Evolutionary conservation across 257 asterid genomes (phyloP).

Genomic region (Rhazya stricta): DNA sequence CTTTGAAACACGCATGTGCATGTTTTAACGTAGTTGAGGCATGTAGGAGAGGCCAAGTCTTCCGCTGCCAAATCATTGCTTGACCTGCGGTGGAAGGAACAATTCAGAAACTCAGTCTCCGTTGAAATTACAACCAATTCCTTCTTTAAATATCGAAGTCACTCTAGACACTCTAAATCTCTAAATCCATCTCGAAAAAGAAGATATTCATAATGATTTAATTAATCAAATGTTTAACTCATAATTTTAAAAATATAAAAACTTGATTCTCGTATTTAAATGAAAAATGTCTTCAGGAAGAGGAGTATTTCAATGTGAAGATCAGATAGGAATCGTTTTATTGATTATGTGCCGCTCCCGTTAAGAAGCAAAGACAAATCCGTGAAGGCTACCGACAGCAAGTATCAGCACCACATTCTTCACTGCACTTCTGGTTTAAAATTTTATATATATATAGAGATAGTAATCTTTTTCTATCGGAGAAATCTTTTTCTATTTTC

Average conservation of each 20-base stretch:
- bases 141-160: neutral
- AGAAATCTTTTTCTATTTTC: too few relatives aligned
- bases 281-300: neutral
- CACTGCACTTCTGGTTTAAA: neutral
- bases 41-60: neutral
- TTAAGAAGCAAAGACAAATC: constrained; percentile 7
- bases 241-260: too few relatives aligned
- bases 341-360: neutral
- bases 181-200: too few relatives aligned
- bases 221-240: too few relatives aligned
- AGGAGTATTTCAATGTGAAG: neutral
- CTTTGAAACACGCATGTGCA: neutral
- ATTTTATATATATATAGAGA: neutral
- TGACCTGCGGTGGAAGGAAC: constrained; percentile 9
- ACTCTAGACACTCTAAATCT: too few relatives aligned
- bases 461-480: too few relatives aligned
- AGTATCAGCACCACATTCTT: constrained; percentile 11
- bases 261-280: too few relatives aligned
- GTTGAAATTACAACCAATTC: neutral
- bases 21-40: neutral
- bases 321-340: constrained; percentile 4
- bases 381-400: constrained; percentile 26
- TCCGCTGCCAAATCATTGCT: constrained; percentile 6
- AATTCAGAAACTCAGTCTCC: neutral
- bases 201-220: too few relatives aligned